Evolutionary conservation across 176 grass and related monocot genomes (phyloP).

Genomic region (Aegilops tauschii): DNA sequence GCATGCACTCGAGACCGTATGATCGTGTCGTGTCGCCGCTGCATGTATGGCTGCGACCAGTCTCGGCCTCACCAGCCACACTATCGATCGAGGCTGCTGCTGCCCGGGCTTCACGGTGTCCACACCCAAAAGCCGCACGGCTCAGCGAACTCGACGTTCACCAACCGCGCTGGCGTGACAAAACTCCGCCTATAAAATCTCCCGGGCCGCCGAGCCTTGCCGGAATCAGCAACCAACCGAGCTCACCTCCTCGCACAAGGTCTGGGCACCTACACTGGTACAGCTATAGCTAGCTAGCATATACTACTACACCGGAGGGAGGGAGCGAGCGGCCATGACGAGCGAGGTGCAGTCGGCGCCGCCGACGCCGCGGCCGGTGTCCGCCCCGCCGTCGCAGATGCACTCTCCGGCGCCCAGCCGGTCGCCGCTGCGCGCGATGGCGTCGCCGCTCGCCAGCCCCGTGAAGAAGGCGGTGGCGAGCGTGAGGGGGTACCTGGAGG

Average conservation of each 20-base stretch:
- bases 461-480: constrained; percentile 67
- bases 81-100: not conserved
- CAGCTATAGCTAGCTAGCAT: not conserved
- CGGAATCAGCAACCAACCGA: not conserved
- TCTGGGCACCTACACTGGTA: too few relatives aligned
- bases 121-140: constrained; percentile 2
- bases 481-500: constrained; percentile 63
- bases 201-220: not conserved
- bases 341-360: constrained; percentile 61
- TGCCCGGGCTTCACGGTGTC: not conserved
- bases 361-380: constrained; percentile 52
- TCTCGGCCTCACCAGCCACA: too few relatives aligned
- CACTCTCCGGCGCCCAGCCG: constrained; percentile 40
- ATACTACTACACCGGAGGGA: not conserved
- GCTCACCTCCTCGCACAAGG: too few relatives aligned
- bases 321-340: constrained; percentile 25
- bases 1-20: not conserved
- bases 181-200: constrained; percentile 41
- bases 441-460: constrained; percentile 57
- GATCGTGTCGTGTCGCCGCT: not conserved
- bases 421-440: constrained; percentile 54
- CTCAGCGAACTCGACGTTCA: not conserved
- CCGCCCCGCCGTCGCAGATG: constrained; percentile 63
- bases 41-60: not conserved
- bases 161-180: constrained; percentile 32